Percentiles rank a stretch among this genome's conserved stretches.
These are phyloP conservation scores for Ramularia collo-cygni DNA, from an alignment of 2,329 filamentous ascomycete genomes.

Conservation along the genomic window DNA sequence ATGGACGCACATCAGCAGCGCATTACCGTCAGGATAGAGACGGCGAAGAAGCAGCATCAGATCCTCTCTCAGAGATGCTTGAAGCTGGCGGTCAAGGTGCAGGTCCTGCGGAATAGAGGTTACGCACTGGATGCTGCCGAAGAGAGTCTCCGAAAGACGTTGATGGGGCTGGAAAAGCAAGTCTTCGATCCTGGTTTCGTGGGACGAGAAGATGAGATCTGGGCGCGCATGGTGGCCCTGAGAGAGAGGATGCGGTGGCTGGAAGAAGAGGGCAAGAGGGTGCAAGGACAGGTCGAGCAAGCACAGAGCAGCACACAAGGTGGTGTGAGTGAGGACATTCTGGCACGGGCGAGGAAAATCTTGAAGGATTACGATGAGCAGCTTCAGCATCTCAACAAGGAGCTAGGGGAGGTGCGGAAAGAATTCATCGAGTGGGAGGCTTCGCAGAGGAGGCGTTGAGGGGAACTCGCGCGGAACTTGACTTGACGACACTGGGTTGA, in stretches of 20 bases:
- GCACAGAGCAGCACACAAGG: constrained; percentile 40
- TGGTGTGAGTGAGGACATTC: constrained; percentile 61
- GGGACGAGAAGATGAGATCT: constrained; percentile 75
- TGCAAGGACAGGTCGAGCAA: constrained; percentile 40
- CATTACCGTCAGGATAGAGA: constrained; percentile 65
- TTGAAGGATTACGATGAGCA: constrained; percentile 77
- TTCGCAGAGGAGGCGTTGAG: constrained; percentile 10
- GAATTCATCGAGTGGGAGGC: constrained; percentile 53
- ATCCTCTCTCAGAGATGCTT: constrained; percentile 67
- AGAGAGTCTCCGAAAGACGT: constrained; percentile 67
- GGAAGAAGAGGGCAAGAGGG: constrained; percentile 66
- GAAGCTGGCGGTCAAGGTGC: constrained; percentile 68
- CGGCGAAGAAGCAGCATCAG: constrained; percentile 65
- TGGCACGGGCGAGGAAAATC: constrained; percentile 70
- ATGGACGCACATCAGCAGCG: constrained; percentile 70
- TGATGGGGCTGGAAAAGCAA: constrained; percentile 60
- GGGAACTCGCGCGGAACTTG: too few species aligned
- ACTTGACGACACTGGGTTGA: too few species aligned
- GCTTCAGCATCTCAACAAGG: constrained; percentile 64
- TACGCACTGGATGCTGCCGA: constrained; percentile 75
- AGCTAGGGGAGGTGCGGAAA: constrained; percentile 51
- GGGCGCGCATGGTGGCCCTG: constrained; percentile 71
- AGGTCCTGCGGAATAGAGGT: constrained; percentile 72
- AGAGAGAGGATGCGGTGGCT: constrained; percentile 66
- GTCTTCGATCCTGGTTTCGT: constrained; percentile 68